phyloP scores from a whole-genome alignment of 495 filamentous ascomycete species.

The Tuber calosporum region DNA sequence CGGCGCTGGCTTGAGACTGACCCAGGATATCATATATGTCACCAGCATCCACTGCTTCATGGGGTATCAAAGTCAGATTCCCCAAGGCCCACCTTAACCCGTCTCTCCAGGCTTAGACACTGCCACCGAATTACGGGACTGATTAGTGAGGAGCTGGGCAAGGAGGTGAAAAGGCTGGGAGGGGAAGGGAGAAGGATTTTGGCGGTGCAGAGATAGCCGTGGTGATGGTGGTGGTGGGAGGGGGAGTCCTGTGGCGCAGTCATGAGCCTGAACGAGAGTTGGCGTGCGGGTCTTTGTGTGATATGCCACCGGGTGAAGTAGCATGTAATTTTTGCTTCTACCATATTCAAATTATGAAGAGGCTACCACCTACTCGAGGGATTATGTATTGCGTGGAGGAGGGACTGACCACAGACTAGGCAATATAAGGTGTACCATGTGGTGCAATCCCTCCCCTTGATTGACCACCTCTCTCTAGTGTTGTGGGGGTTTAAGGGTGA shows the following conservation, averaged over 20 bases:
- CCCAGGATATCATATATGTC: no score
- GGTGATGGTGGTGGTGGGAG: not conserved
- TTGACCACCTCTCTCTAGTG: not conserved
- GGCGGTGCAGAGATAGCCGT: not conserved
- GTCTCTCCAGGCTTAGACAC: no score
- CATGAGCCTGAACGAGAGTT: not conserved
- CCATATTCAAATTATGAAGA: not conserved
- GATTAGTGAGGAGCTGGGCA: slow-evolving; percentile 56
- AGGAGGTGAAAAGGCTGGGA: slow-evolving; percentile 50
- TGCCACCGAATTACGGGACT: slow-evolving; percentile 50
- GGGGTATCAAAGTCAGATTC: no score
- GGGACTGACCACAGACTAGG: not conserved
- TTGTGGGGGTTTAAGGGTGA: no score
- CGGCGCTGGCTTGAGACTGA: no score
- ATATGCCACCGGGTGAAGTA: not conserved
- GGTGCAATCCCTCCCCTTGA: not conserved
- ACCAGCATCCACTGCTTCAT: no score
- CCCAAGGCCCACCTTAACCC: no score
- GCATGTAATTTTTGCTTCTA: not conserved
- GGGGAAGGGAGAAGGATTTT: slow-evolving; percentile 47
- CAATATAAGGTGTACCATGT: no score
- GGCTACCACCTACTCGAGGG: not conserved
- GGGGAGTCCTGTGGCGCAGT: not conserved
- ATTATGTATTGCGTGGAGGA: not conserved
- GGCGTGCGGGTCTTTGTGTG: not conserved